Percentiles rank a stretch among this genome's conserved stretches.
phyloP scores from a whole-genome alignment of 2,329 filamentous ascomycete genomes.

The Apiospora koreana region DNA sequence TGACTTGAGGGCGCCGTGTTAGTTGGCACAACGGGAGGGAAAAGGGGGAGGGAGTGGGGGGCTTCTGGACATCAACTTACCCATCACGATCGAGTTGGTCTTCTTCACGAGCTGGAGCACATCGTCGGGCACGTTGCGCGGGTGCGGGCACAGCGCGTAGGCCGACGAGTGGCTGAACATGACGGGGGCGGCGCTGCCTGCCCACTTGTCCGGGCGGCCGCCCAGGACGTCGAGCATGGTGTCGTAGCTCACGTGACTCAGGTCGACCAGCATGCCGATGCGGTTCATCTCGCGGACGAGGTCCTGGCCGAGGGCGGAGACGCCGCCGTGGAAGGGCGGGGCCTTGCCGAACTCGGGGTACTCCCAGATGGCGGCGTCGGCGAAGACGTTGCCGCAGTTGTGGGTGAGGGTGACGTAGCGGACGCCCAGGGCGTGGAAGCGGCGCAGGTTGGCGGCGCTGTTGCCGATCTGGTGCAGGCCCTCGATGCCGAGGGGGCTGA shows the following conservation, averaged over 20 bases:
- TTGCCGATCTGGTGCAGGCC: slow-evolving; percentile 95
- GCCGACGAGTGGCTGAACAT: slow-evolving; percentile 91
- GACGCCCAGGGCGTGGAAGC: slow-evolving; percentile 76
- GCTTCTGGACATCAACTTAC: too few species aligned
- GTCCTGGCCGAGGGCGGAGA: slow-evolving; percentile 68
- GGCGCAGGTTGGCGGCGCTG: slow-evolving; percentile 71
- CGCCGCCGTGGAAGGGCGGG: slow-evolving; percentile 66
- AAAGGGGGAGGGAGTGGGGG: too few species aligned
- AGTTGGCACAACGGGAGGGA: too few species aligned
- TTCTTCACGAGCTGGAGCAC: slow-evolving; percentile 76
- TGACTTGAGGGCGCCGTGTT: too few species aligned
- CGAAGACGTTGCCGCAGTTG: slow-evolving; percentile 90
- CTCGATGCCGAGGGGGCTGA: slow-evolving; percentile 80
- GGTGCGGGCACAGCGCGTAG: slow-evolving; percentile 79
- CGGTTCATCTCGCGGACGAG: slow-evolving; percentile 91
- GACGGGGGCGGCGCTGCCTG: slow-evolving; percentile 75
- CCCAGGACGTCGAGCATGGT: slow-evolving; percentile 85
- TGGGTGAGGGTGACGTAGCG: slow-evolving; percentile 89
- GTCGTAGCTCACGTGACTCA: slow-evolving; percentile 74
- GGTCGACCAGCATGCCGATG: slow-evolving; percentile 89
- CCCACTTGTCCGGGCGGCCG: slow-evolving; percentile 59
- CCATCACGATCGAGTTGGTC: slow-evolving; percentile 79
- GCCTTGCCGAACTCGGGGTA: slow-evolving; percentile 47
- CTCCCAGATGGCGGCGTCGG: slow-evolving; percentile 75
- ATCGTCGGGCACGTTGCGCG: slow-evolving; percentile 76